Evolutionary conservation across 805 yeast species (phyloP).

Genomic region (Suhomyces emberorum): DNA sequence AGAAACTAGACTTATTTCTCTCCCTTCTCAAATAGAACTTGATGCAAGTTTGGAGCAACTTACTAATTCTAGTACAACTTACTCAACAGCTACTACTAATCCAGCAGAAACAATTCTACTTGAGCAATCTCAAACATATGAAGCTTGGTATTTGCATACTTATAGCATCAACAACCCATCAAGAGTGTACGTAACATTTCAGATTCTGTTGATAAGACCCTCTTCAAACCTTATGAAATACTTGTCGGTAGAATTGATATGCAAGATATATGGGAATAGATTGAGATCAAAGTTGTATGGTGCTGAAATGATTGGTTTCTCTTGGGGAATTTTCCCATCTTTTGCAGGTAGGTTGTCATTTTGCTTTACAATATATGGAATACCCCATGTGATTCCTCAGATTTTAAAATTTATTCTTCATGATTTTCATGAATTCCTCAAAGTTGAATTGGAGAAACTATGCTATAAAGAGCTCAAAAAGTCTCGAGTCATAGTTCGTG

Average conservation of each 20-base stretch:
- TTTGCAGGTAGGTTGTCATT: conserved; percentile 53
- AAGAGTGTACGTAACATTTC: too few relatives aligned
- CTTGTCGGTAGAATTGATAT: conserved; percentile 52
- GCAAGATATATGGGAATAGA: conserved; percentile 42
- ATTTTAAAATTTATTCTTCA: conserved; percentile 33
- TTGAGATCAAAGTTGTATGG: conserved; percentile 47
- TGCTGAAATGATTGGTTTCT: conserved; percentile 51
- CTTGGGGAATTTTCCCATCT: conserved; percentile 57
- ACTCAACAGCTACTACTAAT: neutral
- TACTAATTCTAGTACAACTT: neutral
- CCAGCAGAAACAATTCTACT: conserved; percentile 33
- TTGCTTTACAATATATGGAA: conserved; percentile 53
- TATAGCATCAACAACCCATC: too few relatives aligned
- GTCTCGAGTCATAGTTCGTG: conserved; percentile 47
- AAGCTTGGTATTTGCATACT: too few relatives aligned
- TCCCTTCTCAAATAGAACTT: neutral
- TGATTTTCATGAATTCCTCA: conserved; percentile 24
- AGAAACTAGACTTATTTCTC: neutral
- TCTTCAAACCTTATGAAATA: too few relatives aligned
- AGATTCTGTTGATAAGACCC: too few relatives aligned
- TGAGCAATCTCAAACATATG: too few relatives aligned
- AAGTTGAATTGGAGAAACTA: conserved; percentile 6
- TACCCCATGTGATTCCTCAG: conserved; percentile 33
- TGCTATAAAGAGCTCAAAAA: conserved; percentile 36
- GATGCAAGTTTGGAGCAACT: neutral